These are phyloP conservation scores for Aspergillus luchuensis DNA, from an alignment of 2,329 filamentous ascomycete species.

Conservation along the genomic window DNA sequence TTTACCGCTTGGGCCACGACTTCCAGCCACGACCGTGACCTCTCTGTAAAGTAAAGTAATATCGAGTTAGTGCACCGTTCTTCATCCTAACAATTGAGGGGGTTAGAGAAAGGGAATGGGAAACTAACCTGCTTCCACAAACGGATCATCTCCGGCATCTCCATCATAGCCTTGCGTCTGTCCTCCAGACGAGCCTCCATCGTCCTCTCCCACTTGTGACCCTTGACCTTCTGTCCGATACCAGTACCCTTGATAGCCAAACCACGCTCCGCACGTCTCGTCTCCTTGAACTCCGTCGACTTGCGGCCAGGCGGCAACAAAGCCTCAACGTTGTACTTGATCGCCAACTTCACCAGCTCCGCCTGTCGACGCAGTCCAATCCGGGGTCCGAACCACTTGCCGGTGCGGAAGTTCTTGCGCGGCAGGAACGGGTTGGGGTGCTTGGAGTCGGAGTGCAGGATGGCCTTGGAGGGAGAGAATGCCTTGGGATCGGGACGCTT, in stretches of 20 bases:
- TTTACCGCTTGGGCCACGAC: conserved; percentile 65
- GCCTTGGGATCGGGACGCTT: conserved; percentile 35
- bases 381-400: conserved; percentile 78
- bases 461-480: conserved; percentile 34
- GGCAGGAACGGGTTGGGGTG: conserved; percentile 78
- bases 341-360: conserved; percentile 83
- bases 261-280: conserved; percentile 74
- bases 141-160: conserved; percentile 89
- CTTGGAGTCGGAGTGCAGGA: conserved; percentile 47
- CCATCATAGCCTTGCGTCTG: conserved; percentile 87
- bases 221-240: conserved; percentile 90
- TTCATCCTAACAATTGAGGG: not conserved
- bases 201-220: conserved; percentile 87
- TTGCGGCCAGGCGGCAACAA: conserved; percentile 77
- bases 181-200: conserved; percentile 81
- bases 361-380: conserved; percentile 87
- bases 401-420: conserved; percentile 74
- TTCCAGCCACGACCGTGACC: conserved; percentile 75
- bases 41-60: conserved; percentile 47
- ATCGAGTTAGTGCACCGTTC: conserved; percentile 37
- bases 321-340: conserved; percentile 75
- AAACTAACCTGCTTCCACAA: conserved; percentile 84
- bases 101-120: conserved; percentile 2
- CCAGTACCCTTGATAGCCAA: conserved; percentile 89
- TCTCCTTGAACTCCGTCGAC: conserved; percentile 67